Evolutionary conservation across 179 eudicot species (phyloP).

Genomic region (Nepenthes alata): DNA sequence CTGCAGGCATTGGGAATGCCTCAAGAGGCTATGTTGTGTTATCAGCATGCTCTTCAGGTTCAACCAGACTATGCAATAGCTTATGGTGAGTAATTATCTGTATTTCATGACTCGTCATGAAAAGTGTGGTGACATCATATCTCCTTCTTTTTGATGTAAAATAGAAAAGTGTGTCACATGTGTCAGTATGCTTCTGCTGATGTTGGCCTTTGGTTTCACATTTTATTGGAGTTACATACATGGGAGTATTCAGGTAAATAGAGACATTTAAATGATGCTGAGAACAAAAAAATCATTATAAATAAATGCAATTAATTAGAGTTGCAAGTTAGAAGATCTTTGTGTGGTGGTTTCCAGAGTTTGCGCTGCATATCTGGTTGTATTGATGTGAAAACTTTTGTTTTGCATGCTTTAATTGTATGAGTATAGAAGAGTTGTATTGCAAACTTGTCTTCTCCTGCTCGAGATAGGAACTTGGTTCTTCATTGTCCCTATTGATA

Average conservation of each 20-base stretch:
- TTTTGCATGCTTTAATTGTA: too few species aligned
- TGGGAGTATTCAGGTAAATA: too few species aligned
- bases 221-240: too few species aligned
- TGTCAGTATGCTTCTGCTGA: background rate
- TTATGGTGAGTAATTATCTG: constrained; percentile 45
- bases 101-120: background rate
- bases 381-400: too few species aligned
- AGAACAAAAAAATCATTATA: too few species aligned
- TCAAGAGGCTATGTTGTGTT: constrained; percentile 79
- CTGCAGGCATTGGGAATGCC: constrained; percentile 84
- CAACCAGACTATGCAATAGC: constrained; percentile 86
- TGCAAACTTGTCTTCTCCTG: background rate
- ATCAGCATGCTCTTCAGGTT: constrained; percentile 71
- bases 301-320: too few species aligned
- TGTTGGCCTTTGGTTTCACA: background rate
- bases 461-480: too few species aligned
- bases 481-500: background rate
- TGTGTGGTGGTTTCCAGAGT: background rate
- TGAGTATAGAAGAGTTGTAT: background rate
- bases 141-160: background rate
- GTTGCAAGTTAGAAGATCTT: background rate
- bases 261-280: too few species aligned
- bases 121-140: background rate
- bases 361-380: too few species aligned
- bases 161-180: background rate